Evolutionary conservation across 495 filamentous ascomycete genomes (phyloP).

Genomic region (Lasiosphaeris hirsuta): DNA sequence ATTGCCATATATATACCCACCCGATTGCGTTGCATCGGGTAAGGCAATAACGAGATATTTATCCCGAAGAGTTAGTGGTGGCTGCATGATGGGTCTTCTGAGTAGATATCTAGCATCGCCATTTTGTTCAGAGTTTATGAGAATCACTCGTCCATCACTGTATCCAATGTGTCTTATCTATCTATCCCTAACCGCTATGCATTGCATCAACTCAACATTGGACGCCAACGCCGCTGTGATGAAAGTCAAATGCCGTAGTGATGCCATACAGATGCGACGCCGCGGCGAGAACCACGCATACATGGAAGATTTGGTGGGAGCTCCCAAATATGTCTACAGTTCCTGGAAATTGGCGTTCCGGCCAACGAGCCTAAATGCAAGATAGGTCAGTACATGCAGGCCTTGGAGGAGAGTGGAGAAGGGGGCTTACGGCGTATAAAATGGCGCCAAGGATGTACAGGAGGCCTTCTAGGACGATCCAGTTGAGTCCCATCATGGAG

Average conservation of each 20-base stretch:
- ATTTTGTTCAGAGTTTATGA: no score
- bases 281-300: constrained; percentile 66
- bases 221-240: constrained; percentile 39
- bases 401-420: not conserved
- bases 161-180: no score
- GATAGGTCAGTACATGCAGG: not conserved
- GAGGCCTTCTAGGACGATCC: constrained; percentile 71
- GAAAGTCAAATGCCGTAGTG: constrained; percentile 48
- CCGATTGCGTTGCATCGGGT: no score
- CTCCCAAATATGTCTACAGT: constrained; percentile 72
- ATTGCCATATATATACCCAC: no score
- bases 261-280: constrained; percentile 62
- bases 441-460: constrained; percentile 84
- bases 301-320: constrained; percentile 80
- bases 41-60: no score
- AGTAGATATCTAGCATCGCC: no score
- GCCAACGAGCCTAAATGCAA: constrained; percentile 44
- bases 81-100: no score
- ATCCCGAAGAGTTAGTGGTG: no score
- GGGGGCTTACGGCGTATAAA: constrained; percentile 61
- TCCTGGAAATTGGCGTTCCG: constrained; percentile 61
- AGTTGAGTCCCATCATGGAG: constrained; percentile 74
- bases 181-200: no score
- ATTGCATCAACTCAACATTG: constrained; percentile 22
- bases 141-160: no score